phyloP scores from a whole-genome alignment of 129 eudicot genomes.

The Saussurea involucrata region DNA sequence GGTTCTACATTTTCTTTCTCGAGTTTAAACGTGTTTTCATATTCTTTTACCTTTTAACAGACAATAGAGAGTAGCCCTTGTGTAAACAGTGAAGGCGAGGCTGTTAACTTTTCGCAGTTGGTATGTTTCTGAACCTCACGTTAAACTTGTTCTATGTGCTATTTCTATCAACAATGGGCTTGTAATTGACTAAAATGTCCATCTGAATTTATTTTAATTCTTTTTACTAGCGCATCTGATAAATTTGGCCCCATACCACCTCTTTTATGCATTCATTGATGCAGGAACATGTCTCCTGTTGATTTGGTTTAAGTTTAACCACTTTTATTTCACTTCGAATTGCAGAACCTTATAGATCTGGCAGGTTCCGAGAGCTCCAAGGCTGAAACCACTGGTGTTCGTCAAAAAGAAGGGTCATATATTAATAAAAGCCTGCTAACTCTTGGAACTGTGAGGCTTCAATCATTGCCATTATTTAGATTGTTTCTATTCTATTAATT shows the following conservation, averaged over 20 bases:
- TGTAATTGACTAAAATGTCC: background rate
- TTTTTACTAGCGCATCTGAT: slow-evolving; percentile 1
- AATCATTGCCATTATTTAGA: slow-evolving; percentile 32
- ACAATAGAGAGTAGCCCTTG: slow-evolving; percentile 95
- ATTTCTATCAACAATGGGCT: background rate
- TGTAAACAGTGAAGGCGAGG: slow-evolving; percentile 69
- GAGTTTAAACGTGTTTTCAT: background rate
- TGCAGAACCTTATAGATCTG: slow-evolving; percentile 98
- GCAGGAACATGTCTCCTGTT: background rate
- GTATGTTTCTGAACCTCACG: slow-evolving; percentile 40
- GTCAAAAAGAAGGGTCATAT: slow-evolving; percentile 91
- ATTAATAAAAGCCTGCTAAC: slow-evolving; percentile 94
- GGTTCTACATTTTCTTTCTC: background rate
- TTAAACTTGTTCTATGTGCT: slow-evolving; percentile 1
- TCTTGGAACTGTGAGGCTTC: slow-evolving; percentile 95
- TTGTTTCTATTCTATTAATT: background rate
- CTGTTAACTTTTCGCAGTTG: slow-evolving; percentile 95
- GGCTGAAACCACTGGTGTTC: slow-evolving; percentile 85
- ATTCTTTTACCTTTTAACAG: slow-evolving; percentile 41
- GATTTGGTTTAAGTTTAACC: slow-evolving; percentile 9
- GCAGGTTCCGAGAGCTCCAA: slow-evolving; percentile 99
- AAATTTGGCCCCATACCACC: slow-evolving; percentile 3
- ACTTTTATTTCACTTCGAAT: slow-evolving; percentile 25
- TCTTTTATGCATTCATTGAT: slow-evolving; percentile 1
- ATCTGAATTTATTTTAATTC: slow-evolving; percentile 5